Base-by-base conservation (phyloP, 2,329 filamentous ascomycete species). In the Botryotinia globosa region DNA sequence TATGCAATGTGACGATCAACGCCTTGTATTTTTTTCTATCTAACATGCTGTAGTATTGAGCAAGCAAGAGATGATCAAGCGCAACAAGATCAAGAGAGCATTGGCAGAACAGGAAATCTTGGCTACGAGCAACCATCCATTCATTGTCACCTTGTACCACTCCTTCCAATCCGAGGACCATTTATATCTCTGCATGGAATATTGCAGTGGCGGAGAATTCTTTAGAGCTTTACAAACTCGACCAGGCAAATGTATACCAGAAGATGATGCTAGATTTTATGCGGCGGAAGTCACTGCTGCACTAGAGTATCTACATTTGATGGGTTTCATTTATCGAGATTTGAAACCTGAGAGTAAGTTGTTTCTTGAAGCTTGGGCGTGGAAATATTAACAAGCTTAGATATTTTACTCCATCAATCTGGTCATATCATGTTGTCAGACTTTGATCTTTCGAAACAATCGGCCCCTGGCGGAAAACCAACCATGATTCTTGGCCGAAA, bases 51-150 rank as follows among this genome's bases (percentile, higher is more conserved):
- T 80, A 98, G 96, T 99, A 9, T 82, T 99, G 83, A 98, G 94
- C 87, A 99, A 99, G 84, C 98, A 98, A 86, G 96, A 99, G 83
- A 99, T 99, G 96, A 99, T 99, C 83, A 99, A 99, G 86, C 92
- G 96, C 73, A 99, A 99, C 87, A 99, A 99, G 88, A 99, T 99
- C 85, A 99, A 99, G 88, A 90, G 96, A 81, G 96, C 96, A 22
- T 87, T 99, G 77, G 96, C 96, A 54, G 96, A 99, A 84, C 96
- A 98, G 82, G 96, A 99, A 83, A 99, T 99, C 76, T 86, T 99
- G 71, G 96, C 96, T 14, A 99, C 96, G 59, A 98, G 95, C 86
- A 99, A 99, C 79, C 96, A 99, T 80, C 96, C 96, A 0, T 99
- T 99, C 82, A 99, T 99, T 81, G 96, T 99, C 75, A 99, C 96